A percentile compares a stretch with the other conserved stretches of the same genome.
Conservation (phyloP, 2,329 filamentous ascomycete species). For the Sordariomycetes sp. region DNA sequence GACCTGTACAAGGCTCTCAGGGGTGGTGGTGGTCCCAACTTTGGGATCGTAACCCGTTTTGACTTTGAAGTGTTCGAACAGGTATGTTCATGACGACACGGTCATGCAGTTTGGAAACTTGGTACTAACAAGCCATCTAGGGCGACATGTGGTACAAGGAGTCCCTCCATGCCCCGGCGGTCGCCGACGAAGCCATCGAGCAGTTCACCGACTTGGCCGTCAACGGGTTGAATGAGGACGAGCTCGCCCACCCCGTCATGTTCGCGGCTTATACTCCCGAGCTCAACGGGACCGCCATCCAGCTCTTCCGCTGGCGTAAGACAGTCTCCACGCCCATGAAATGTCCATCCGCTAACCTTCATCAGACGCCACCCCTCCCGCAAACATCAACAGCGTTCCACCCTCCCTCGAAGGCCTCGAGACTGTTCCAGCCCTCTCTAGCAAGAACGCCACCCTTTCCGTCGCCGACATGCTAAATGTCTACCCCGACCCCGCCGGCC, state of each 20-base stretch:
- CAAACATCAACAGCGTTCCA: background rate
- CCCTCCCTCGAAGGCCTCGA: slow-evolving; percentile 1
- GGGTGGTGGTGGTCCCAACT: slow-evolving; percentile 42
- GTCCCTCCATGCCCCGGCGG: slow-evolving; percentile 4
- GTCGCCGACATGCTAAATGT: slow-evolving; percentile 2
- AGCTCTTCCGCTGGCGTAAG: slow-evolving; percentile 5
- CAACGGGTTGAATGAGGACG: slow-evolving; percentile 6
- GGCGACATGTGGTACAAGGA: slow-evolving; percentile 20
- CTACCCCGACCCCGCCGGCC: slow-evolving; percentile 8
- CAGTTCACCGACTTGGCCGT: slow-evolving; percentile 10
- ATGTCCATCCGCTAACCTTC: background rate
- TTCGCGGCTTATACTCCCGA: slow-evolving; percentile 19
- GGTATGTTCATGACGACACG: background rate
- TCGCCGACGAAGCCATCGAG: slow-evolving; percentile 5
- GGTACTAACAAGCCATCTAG: background rate
- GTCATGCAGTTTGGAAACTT: background rate
- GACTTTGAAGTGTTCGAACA: slow-evolving; percentile 22
- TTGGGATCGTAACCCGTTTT: slow-evolving; percentile 40
- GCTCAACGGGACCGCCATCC: slow-evolving; percentile 13
- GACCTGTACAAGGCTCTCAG: slow-evolving; percentile 45
- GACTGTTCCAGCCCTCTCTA: background rate
- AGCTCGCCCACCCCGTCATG: slow-evolving; percentile 6
- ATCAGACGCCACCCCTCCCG: background rate
- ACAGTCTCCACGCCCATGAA: background rate
- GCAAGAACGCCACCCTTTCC: slow-evolving; percentile 3